These are phyloP conservation scores for Talaromyces sp. DNA, from an alignment of 2,329 filamentous ascomycete genomes.

Conservation along the genomic window DNA sequence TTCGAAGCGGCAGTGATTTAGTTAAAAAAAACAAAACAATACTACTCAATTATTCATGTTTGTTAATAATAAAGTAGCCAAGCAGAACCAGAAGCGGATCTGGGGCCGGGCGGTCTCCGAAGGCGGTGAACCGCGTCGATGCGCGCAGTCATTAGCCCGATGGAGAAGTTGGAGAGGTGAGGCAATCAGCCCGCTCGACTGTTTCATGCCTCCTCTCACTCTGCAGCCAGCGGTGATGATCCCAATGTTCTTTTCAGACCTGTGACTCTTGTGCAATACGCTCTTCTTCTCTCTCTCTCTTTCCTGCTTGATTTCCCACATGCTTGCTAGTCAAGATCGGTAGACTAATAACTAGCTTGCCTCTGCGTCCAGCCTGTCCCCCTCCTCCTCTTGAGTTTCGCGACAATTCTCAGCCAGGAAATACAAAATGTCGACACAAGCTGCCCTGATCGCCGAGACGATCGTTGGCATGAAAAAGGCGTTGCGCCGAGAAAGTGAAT, in stretches of 20 bases:
- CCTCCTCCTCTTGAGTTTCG: background rate
- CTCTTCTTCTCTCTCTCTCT: background rate
- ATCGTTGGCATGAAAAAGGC: constrained; percentile 52
- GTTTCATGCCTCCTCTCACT: background rate
- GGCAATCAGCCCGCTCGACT: background rate
- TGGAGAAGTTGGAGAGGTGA: background rate
- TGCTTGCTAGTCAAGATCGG: background rate
- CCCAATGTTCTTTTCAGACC: background rate
- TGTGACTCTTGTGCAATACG: background rate
- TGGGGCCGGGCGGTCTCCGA: background rate
- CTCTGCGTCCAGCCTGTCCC: background rate
- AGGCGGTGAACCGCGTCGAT: constrained; percentile 10
- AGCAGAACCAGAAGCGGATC: background rate
- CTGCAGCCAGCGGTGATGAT: background rate
- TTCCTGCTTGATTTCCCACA: background rate
- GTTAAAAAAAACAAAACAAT: too few relatives aligned
- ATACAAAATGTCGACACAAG: constrained; percentile 38
- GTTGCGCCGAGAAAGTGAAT: constrained; percentile 42
- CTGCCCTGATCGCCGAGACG: constrained; percentile 47
- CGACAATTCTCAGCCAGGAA: background rate
- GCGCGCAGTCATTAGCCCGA: constrained; percentile 4
- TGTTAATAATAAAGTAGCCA: background rate
- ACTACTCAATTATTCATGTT: background rate
- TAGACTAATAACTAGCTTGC: background rate
- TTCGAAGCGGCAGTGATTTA: too few relatives aligned